phyloP scores from a whole-genome alignment of 2,329 filamentous ascomycete genomes.

The Phoma sp. region DNA sequence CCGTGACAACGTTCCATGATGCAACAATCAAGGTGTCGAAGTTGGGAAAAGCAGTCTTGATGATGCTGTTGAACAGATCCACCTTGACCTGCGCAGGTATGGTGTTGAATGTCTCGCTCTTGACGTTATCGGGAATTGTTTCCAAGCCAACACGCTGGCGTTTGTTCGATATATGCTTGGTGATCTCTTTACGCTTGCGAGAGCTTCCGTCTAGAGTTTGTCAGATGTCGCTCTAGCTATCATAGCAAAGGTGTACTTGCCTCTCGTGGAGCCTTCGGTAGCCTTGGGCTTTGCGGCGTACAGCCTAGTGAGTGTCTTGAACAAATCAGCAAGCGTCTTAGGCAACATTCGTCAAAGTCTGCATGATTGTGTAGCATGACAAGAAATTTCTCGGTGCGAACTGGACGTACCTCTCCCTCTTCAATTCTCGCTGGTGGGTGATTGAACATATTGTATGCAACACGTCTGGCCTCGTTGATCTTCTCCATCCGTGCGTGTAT shows the following conservation, averaged over 20 bases:
- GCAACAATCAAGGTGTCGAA: conserved; percentile 43
- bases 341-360: background rate
- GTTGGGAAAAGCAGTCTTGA: conserved; percentile 36
- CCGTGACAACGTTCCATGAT: conserved; percentile 40
- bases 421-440: conserved; percentile 20
- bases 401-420: conserved; percentile 35
- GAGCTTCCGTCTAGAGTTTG: background rate
- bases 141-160: conserved; percentile 30
- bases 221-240: background rate
- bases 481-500: conserved; percentile 27
- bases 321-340: background rate
- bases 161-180: conserved; percentile 36
- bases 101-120: conserved; percentile 29
- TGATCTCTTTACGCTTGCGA: conserved; percentile 17
- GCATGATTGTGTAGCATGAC: background rate
- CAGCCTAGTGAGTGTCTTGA: conserved; percentile 27
- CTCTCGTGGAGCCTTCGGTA: background rate
- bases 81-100: conserved; percentile 36
- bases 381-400: background rate
- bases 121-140: conserved; percentile 31
- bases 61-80: conserved; percentile 37
- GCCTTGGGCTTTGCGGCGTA: conserved; percentile 11
- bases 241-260: background rate
- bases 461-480: conserved; percentile 35
- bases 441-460: conserved; percentile 26